Percentiles rank a stretch among this genome's conserved stretches.
These are phyloP conservation scores for Dichotomopilus funicola DNA, from an alignment of 2,329 filamentous ascomycete species.

Conservation along the genomic window DNA sequence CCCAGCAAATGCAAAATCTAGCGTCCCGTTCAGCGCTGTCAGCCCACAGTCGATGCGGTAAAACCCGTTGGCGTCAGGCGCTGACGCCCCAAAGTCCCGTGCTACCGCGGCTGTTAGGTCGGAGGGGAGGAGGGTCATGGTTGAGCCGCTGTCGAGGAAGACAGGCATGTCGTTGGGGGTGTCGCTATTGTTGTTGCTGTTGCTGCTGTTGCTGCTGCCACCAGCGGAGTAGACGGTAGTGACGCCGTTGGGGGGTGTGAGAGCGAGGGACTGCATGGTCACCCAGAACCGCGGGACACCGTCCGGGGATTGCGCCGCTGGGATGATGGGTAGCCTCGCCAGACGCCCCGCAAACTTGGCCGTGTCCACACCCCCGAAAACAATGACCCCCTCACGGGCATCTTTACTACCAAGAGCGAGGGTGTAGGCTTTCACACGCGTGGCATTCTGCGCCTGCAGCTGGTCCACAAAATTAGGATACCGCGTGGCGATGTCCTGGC, in stretches of 20 bases:
- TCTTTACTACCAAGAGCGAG: conserved; percentile 58
- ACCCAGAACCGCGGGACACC: conserved; percentile 48
- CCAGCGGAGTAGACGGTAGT: conserved; percentile 31
- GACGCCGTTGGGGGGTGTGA: conserved; percentile 34
- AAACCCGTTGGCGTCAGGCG: conserved; percentile 37
- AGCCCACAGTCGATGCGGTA: conserved; percentile 42
- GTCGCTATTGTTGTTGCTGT: too few relatives aligned
- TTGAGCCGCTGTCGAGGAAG: conserved; percentile 66
- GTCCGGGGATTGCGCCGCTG: conserved; percentile 49
- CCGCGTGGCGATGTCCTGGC: conserved; percentile 38
- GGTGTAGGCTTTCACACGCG: conserved; percentile 56
- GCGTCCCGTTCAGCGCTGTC: conserved; percentile 33
- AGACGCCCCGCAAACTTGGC: conserved; percentile 57
- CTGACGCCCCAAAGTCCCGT: conserved; percentile 40
- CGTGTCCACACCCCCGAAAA: conserved; percentile 63
- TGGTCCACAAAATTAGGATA: conserved; percentile 50
- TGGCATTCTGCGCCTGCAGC: conserved; percentile 44
- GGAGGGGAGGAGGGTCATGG: conserved; percentile 59
- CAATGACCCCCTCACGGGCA: conserved; percentile 53
- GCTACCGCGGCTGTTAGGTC: conserved; percentile 45
- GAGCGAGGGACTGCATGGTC: conserved; percentile 38
- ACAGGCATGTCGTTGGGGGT: conserved; percentile 39
- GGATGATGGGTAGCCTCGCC: conserved; percentile 54
- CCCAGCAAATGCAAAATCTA: conserved; percentile 45
- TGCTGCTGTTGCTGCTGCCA: not conserved